Evolutionary conservation across 306 rosid species (phyloP).

Genomic region (Gynostemma pentaphyllum): DNA sequence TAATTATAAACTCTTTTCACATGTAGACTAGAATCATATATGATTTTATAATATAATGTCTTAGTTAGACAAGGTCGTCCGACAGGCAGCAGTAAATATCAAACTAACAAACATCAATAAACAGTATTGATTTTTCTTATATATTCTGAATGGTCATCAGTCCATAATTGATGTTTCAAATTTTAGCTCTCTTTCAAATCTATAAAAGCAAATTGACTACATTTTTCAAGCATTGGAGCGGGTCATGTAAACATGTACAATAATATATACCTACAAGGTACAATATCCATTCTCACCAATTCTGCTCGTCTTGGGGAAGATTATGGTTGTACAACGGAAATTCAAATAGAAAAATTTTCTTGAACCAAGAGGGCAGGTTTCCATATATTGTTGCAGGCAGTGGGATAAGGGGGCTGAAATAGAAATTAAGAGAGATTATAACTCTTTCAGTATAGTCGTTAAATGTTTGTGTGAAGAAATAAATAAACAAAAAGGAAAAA

Average conservation of each 20-base stretch:
- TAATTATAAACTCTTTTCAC: not conserved
- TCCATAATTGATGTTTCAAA: not conserved
- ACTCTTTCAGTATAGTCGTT: not conserved
- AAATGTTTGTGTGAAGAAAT: not conserved
- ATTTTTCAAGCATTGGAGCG: not conserved
- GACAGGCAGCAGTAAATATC: too few relatives aligned
- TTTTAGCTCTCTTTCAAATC: not conserved
- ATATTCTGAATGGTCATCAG: not conserved
- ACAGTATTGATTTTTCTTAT: not conserved
- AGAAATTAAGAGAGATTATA: not conserved
- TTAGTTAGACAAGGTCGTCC: too few relatives aligned
- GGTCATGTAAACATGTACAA: not conserved
- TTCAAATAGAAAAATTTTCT: conserved; percentile 55
- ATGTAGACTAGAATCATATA: not conserved
- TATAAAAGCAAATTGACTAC: not conserved
- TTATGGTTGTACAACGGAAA: conserved; percentile 66
- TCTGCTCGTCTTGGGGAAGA: conserved; percentile 33
- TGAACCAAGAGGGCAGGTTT: conserved; percentile 77
- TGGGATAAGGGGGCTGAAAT: conserved; percentile 81
- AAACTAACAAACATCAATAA: not conserved
- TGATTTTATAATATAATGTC: not conserved
- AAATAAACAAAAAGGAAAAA: conserved; percentile 4
- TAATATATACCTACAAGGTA: not conserved
- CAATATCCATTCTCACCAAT: conserved; percentile 49
- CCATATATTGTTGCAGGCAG: conserved; percentile 55